Evolutionary conservation across 352 stramenopile species (phyloP), one percentile per base, ranked within the genome.

Genomic region (Pythium monospermum): DNA sequence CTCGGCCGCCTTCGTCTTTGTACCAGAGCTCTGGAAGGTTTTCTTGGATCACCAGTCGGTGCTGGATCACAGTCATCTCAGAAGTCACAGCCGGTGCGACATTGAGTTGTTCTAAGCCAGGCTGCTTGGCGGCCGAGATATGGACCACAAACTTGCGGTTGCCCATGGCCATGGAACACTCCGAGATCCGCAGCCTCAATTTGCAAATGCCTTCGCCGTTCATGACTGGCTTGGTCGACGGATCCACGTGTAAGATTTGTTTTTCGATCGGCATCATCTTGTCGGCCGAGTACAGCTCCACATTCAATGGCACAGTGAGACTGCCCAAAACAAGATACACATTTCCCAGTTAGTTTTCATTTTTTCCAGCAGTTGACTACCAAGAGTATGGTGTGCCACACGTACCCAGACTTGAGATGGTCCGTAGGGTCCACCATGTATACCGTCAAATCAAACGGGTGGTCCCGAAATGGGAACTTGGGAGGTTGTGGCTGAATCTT

Each of bases 121-220:
- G 51, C 31, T 87, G 76, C 30, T 73, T 83, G 7, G 73, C 63
- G 15, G 77, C 77, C 7, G 76, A 85, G 52, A 91, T 85, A 50
- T 89, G 77, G 40, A 94, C 68, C 25, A 86, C 76, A 42, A 94
- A 90, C 50, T 92, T 94, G 55, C 83, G 81, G 61, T 94, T 94
- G 48, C 80, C 80, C 26, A 91, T 74, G 13, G 75, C 79, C 78
- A 91, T 91, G 25, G 79, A 91, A 57, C 81, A 89, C 59, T 94
- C 79, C 25, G 68, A 77, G 59, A 92, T 91, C 46, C 76, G 80
- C 19, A 94, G 40, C 21, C 76, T 76, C 22, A 94, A 71, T 53
- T 87, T 84, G 64, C 79, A 91, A 63, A 91, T 92, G 26, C 81
- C 81, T 45, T 90, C 77, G 23, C 76, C 77, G 22, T 91, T 83